A percentile compares a stretch with the other conserved stretches of the same genome.
Evolutionary conservation across 2,329 filamentous ascomycete species (phyloP).

Genomic region (Paraphoma chrysanthemicola): DNA sequence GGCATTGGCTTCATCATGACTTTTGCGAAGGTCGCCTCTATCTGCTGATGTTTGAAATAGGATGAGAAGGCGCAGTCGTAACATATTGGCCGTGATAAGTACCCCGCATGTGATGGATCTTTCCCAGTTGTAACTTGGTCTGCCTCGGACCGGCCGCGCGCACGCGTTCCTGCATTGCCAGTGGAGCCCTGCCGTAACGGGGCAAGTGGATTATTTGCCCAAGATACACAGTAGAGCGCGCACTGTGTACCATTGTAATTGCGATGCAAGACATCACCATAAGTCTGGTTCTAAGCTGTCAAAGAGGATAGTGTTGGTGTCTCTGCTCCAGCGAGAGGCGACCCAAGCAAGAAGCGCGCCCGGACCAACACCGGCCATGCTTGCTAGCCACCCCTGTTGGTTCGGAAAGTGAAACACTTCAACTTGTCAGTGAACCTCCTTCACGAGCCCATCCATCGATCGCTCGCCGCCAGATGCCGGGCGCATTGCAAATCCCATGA

Average conservation of each 20-base stretch:
- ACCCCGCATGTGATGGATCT: background rate
- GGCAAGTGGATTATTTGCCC: background rate
- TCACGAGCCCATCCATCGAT: conserved; percentile 1
- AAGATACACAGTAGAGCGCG: too few relatives aligned
- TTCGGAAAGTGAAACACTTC: conserved; percentile 14
- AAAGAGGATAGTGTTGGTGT: conserved; percentile 1
- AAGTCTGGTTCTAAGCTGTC: background rate
- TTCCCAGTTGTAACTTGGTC: conserved; percentile 5
- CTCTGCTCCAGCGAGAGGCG: background rate
- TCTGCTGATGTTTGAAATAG: too few relatives aligned
- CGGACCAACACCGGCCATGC: background rate
- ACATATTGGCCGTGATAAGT: background rate
- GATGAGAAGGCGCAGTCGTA: background rate
- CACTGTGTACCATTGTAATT: too few relatives aligned
- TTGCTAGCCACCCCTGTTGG: conserved; percentile 1
- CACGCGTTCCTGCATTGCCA: conserved; percentile 11
- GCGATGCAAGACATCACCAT: background rate
- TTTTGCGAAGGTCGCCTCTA: too few relatives aligned
- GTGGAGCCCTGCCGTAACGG: background rate
- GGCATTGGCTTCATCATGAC: too few relatives aligned
- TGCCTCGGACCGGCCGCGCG: conserved; percentile 11
- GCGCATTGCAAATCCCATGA: conserved; percentile 10
- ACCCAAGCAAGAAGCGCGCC: background rate
- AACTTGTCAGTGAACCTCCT: conserved; percentile 6
- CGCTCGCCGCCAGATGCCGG: conserved; percentile 7